phyloP scores from a whole-genome alignment of 306 rosid species.

The Casuarina equisetifolia region DNA sequence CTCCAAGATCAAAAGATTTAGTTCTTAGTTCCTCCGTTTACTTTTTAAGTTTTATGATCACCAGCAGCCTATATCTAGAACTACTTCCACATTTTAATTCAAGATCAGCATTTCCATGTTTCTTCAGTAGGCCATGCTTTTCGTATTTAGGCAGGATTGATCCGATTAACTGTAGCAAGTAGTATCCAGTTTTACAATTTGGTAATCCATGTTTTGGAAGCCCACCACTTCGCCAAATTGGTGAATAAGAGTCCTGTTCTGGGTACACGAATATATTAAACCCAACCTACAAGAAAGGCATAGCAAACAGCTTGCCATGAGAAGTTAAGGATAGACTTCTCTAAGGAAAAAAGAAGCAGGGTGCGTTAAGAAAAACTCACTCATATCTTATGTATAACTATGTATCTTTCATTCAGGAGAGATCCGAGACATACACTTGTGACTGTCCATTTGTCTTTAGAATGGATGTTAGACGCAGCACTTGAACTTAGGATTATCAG shows the following conservation, averaged over 20 bases:
- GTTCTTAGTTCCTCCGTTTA: background rate
- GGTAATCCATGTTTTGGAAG: background rate
- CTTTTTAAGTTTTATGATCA: background rate
- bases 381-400: background rate
- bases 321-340: background rate
- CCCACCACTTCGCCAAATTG: background rate
- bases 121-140: background rate
- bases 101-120: background rate
- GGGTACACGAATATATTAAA: background rate
- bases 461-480: background rate
- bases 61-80: background rate
- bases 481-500: background rate
- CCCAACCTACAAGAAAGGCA: conserved; percentile 1
- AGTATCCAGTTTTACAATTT: background rate
- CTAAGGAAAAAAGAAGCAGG: background rate
- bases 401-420: background rate
- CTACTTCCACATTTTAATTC: background rate
- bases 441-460: background rate
- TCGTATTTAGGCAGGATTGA: background rate
- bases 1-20: background rate
- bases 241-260: background rate
- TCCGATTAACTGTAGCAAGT: background rate
- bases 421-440: background rate
- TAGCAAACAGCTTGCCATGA: background rate
- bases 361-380: background rate